Evolutionary conservation across 2,329 filamentous ascomycete genomes (phyloP), one percentile per base, ranked within the genome.

Genomic region (Fulvia fulva): DNA sequence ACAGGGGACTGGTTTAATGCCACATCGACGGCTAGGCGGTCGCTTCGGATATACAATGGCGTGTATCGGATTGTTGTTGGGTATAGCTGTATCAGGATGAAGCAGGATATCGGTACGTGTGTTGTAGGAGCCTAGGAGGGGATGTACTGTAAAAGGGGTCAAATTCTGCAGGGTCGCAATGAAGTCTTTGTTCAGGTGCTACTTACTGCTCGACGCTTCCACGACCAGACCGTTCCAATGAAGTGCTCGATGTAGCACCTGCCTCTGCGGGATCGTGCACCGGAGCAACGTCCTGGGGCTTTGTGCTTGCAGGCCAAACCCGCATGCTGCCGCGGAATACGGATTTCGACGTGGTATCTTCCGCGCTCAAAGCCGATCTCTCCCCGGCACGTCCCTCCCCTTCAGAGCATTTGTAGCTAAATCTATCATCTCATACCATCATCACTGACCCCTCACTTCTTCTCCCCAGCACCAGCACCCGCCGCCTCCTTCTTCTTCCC

Each of bases 401-500:
- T n/a, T n/a, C n/a, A n/a, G n/a, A n/a, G n/a, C n/a, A n/a, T n/a
- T n/a, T n/a, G n/a, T n/a, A n/a, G n/a, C n/a, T n/a, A n/a, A n/a
- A n/a, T n/a, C n/a, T n/a, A n/a, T n/a, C n/a, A n/a, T n/a, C n/a
- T n/a, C n/a, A n/a, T n/a, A n/a, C n/a, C n/a, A n/a, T n/a, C n/a
- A n/a, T n/a, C n/a, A n/a, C n/a, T n/a, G n/a, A n/a, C n/a, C n/a
- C n/a, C n/a, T n/a, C 58, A 61, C 53, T 68, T 67, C 58, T 60
- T 61, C 53, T 64, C 62, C 47, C 62, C 58, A 9, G 30, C 56
- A 45, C 26, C n/a, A n/a, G n/a, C n/a, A n/a, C n/a, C 57, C 41
- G 60, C n/a, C 2, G n/a, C 59, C 67, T 12, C 28, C 12, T 78
- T 81, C 74, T 81, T 86, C 78, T 87, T 90, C 63, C 88, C 90